Conservation (phyloP, 2,329 filamentous ascomycete species). For the Curvularia verruculosa region DNA sequence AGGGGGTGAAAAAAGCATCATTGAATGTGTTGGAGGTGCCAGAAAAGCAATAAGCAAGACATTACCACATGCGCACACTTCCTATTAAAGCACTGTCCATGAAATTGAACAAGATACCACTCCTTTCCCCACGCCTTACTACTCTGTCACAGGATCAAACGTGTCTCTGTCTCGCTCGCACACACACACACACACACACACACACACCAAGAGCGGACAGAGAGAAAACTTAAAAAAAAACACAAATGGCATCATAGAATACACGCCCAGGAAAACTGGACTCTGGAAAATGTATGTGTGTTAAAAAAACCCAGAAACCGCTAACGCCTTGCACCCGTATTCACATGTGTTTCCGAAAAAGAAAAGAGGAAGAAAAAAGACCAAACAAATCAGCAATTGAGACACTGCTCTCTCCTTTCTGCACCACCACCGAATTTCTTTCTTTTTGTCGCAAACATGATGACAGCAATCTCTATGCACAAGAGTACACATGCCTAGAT, state of each 20-base stretch:
- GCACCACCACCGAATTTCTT: not conserved
- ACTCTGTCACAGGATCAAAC: too few relatives aligned
- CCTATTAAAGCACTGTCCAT: too few relatives aligned
- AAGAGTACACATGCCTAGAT: slow-evolving; percentile 53
- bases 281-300: not conserved
- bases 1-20: too few relatives aligned
- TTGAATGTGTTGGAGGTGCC: too few relatives aligned
- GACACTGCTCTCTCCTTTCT: slow-evolving; percentile 6
- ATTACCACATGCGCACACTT: too few relatives aligned
- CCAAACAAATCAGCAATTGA: slow-evolving; percentile 2
- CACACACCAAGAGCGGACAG: not conserved
- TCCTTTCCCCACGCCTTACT: too few relatives aligned
- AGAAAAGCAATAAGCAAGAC: too few relatives aligned
- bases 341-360: slow-evolving; percentile 11
- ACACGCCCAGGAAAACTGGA: slow-evolving; percentile 7
- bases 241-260: slow-evolving; percentile 5
- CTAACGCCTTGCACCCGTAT: slow-evolving; percentile 19
- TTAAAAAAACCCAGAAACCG: slow-evolving; percentile 5
- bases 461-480: not conserved
- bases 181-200: too few relatives aligned
- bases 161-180: too few relatives aligned
- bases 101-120: too few relatives aligned
- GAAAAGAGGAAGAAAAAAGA: slow-evolving; percentile 1
- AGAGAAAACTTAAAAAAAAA: not conserved
- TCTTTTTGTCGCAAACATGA: not conserved